A percentile compares a stretch with the other conserved stretches of the same genome.
Conservation (phyloP, 257 asterid species). For the Verbena officinalis region DNA sequence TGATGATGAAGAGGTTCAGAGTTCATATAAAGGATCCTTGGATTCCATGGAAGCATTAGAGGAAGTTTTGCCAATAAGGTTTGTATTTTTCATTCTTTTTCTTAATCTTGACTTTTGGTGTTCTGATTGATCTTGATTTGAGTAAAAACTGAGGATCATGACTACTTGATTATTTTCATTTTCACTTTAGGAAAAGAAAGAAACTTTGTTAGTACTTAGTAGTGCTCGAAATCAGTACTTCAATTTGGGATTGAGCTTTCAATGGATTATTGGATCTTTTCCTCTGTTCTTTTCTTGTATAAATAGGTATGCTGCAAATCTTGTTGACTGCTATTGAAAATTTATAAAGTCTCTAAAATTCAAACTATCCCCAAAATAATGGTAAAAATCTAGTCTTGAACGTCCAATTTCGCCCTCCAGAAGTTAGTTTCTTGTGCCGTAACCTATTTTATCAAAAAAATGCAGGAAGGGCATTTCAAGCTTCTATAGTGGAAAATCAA, state of each 20-base stretch:
- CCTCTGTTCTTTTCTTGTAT: no score
- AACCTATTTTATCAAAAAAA: not conserved
- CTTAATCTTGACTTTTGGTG: not conserved
- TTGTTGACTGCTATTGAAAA: no score
- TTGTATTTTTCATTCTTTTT: not conserved
- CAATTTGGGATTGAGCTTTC: not conserved
- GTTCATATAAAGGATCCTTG: conserved; percentile 51
- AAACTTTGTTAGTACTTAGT: no score
- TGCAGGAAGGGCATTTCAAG: conserved; percentile 66
- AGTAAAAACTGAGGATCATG: not conserved
- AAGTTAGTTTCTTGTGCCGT: no score
- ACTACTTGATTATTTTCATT: not conserved
- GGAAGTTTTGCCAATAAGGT: conserved; percentile 71
- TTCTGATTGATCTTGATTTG: not conserved
- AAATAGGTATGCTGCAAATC: no score
- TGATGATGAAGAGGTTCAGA: conserved; percentile 60
- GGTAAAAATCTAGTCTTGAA: no score
- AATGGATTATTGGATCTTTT: not conserved
- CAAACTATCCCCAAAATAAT: no score
- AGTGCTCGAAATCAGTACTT: not conserved
- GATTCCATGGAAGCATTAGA: conserved; percentile 55
- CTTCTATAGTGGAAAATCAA: conserved; percentile 71
- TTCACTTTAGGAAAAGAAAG: not conserved
- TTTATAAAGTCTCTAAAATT: no score
- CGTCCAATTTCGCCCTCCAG: no score